Evolutionary conservation across 257 asterid genomes (phyloP), one percentile per base, ranked within the genome.

Genomic region (Rauvolfia tetraphylla): DNA sequence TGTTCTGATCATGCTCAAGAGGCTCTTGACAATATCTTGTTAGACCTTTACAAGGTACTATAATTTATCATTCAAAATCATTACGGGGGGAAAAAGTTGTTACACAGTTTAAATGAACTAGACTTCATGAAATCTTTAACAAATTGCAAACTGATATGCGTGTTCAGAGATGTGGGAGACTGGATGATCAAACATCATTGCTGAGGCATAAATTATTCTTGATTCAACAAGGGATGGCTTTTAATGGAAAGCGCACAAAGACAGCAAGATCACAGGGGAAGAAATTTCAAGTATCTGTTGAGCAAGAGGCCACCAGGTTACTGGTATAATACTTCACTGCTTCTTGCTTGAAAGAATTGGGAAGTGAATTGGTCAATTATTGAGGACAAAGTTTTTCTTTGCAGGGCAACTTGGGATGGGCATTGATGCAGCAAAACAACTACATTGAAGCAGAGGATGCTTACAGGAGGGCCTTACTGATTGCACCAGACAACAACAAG

Each of bases 351-450:
- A 12, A 33, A 20, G 6, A 15, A 1, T 54, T 11, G 41, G 46
- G 62, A 72, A 36, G 23, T 13, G 14, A 65, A 0, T 61, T 61
- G 17, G 8, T 76, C 9, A 10, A 18, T 46, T 73, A 25, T 67
- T 11, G 46, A 38, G 10, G 48, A 34, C 7, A 33, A 72, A n/a
- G 17, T 11, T 46, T 27, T 75, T 15, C 23, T 34, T 65, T 77
- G 73, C 80, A 95, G 99, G 99, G 99, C 38, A 95, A 95, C 79
- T 82, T 95, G 74, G 99, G 99, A 34, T 95, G 99, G 99, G 99
- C 99, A 3, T 46, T 93, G 84, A 95, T 95, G 99, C 99, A 95
- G 85, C 96, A 93, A 68, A 89, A 84, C 89, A 95, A 91, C 79
- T 91, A 93, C 85, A 68, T 86, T 0, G 97, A 93, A 77, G 99